Base-by-base conservation (phyloP, 257 asterid genomes). In the Solanum lycopersicoides region DNA sequence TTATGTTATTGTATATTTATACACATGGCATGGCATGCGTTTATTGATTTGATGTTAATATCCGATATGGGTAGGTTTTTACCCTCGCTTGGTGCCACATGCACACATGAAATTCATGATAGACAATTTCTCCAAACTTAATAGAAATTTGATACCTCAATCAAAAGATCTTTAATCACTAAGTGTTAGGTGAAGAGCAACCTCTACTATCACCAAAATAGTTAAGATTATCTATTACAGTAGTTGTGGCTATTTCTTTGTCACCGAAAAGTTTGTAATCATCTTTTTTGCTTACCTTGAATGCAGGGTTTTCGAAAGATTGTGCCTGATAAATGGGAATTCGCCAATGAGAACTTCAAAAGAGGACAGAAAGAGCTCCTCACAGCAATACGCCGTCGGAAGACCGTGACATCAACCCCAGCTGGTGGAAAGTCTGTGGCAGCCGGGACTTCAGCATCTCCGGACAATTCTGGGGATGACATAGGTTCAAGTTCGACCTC, bases 261-360 rank as follows among this genome's bases (percentile, higher is more conserved):
- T 44, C 83, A 77, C 14, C 3, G 4, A 44, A 41, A 25, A 15
- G 11, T 45, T 28, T 7, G 42, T 1, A 18, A 42, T 30, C 35
- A 47, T 47, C 21, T 47, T 30, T 47, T 75, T 0, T 18, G 0
- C 35, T 3, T 41, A 1, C 21, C 0, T 7, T 69, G 7, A 15
- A 74, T 35, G 11, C 90, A 96, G 99, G 99, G 99, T 34, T 96
- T 96, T 37, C 90, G 98, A 1, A 96, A 96, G 84, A 94, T 89
- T 0, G 97, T 94, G 73, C 97, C 98, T 0, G 98, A 96, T 88
- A 95, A 95, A 73, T 96, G 99, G 99, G 99, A 96, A 88, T 96
- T 96, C 21, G 98, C 98, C 44, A 96, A 95, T 73, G 98, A 95
- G 23, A 86, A 92, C 87, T 96, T 96, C 91, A 90, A 89, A 92